Base-by-base conservation (phyloP, 441 rosid genomes). In the Brassica hybrid region DNA sequence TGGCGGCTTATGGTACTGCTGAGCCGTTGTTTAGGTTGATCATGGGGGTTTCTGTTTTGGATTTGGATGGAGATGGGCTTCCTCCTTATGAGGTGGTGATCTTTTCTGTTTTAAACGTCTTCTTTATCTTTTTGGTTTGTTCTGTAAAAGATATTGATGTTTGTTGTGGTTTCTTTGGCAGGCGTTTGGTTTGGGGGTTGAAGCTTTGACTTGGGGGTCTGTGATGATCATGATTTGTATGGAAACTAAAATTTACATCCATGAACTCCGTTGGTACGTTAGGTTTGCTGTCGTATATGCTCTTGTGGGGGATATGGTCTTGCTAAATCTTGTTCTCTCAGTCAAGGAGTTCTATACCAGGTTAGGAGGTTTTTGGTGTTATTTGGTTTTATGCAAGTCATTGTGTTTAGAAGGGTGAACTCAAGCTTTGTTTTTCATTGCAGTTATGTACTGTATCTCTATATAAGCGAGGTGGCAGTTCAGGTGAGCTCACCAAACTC, bases 261-360 rank as follows among this genome's bases (percentile, higher is more conserved):
- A 74, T 50, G 94, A 96, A 69, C 84, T 93, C 70, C 96, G 99
- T 69, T 96, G 98, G 99, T 88, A 87, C 82, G 95, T 96, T 78
- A 88, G 98, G 83, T 94, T 91, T 66, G 98, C 90, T 52, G 84
- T 93, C 67, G 67, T 94, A 73, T 96, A 93, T 80, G 83, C 88
- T 70, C 88, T 93, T 85, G 86, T 96, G 30, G 98, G 98, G 67
- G 91, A 93, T 83, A 88, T 87, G 10, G 99, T 93, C 65, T 84
- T 94, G 93, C 70, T 93, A 72, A 89, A 90, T 80, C 96, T 96
- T 78, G 65, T 94, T 80, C 86, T 93, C 61, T 77, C 95, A 14
- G 87, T 85, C 77, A 91, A 87, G 80, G 88, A 86, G 76, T 88
- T 86, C 69, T 90, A 86, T 77, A 60, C 71, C 75, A 92, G 97